Conservation (phyloP, 305 asterid species). For the Fraxinus baroniana region DNA sequence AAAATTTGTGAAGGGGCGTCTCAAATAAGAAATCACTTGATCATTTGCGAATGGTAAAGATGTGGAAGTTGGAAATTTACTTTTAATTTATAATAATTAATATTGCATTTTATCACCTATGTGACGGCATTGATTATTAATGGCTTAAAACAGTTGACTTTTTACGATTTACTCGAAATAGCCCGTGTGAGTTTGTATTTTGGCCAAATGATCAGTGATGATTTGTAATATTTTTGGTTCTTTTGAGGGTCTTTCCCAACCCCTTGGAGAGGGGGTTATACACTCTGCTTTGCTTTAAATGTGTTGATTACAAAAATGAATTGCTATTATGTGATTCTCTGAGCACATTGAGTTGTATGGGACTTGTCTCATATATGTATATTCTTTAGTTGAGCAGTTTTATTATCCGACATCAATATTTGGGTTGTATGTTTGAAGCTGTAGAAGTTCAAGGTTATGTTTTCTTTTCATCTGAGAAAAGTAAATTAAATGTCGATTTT, state of each 20-base stretch:
- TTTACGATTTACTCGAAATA: neutral
- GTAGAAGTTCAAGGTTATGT: neutral
- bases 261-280: neutral
- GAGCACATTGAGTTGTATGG: neutral
- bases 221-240: too few relatives aligned
- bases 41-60: too few relatives aligned
- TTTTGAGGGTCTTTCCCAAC: neutral
- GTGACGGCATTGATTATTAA: too few relatives aligned
- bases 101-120: too few relatives aligned
- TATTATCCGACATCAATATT: neutral
- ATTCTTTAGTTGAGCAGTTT: neutral
- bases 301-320: neutral
- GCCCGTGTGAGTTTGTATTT: neutral
- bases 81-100: too few relatives aligned
- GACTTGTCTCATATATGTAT: conserved; percentile 10
- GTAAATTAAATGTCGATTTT: neutral
- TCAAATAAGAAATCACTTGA: too few relatives aligned
- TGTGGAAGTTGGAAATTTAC: too few relatives aligned
- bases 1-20: too few relatives aligned
- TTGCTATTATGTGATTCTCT: neutral
- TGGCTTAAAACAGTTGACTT: too few relatives aligned
- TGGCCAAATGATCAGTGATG: neutral
- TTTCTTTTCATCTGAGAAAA: neutral
- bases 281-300: too few relatives aligned
- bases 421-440: conserved; percentile 17